Base-by-base conservation (phyloP, 2,329 filamentous ascomycete species). In the Coleophoma crateriformis region DNA sequence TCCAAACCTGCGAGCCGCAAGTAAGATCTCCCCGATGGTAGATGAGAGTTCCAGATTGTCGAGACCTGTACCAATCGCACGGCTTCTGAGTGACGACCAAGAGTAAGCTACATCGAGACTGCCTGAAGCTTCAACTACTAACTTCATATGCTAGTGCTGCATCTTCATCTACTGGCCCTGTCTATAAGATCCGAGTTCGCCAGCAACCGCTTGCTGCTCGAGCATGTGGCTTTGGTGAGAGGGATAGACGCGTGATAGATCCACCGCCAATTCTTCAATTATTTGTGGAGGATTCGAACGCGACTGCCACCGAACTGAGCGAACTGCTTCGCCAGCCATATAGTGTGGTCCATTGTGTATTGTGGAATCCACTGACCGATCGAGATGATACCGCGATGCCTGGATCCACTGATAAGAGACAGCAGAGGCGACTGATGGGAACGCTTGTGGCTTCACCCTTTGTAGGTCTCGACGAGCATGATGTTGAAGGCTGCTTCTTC, bases 211-310 rank as follows among this genome's bases (percentile, higher is more conserved):
- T 82, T 15, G 87, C 87, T 1, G 88, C 88, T 47, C 77, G 88
- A 58, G 88, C 87, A 39, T 94, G 88, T 61, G 88, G 88, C 1
- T 92, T 90, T 64, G 88, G 88, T 52, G 88, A 92, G 67, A 77
- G 88, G 55, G 88, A 94, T 63, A 80, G 88, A 37, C 79, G 88
- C 54, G 87, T 90, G 14, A 88, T 94, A 54, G 88, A 94, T 62
- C 88, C 88, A 38, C 88, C 88, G 2, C 88, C 88, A 13, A 92
- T 94, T 61, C 79, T 94, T 19, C 83, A 92, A 63, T 77, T 92
- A 43, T 72, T 75, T 27, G 79, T 90, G 49, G 79, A 81, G 46
- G 78, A 85, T 53, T 73, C 78, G 1, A 71, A 64, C 76, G 35
- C 69, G 34, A 74, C 71, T 13, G 71, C 72, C 41, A 77, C 81